phyloP scores from a whole-genome alignment of 2,329 filamentous ascomycete genomes.

The Pseudocercospora macadamiae region DNA sequence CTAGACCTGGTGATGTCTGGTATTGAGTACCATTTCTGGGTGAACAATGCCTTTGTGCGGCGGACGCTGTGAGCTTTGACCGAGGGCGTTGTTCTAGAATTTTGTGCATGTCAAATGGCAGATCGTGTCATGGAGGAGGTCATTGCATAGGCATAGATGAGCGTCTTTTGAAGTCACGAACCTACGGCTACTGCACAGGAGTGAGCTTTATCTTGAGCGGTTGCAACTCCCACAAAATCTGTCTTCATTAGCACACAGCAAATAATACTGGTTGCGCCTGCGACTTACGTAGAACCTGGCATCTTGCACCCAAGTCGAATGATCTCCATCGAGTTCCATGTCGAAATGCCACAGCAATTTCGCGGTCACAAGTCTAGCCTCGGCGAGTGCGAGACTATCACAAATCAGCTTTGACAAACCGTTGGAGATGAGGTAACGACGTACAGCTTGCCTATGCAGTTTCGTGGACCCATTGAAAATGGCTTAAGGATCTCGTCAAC shows the following conservation, averaged over 20 bases:
- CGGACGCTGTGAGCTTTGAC: background rate
- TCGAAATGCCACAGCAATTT: slow-evolving; percentile 31
- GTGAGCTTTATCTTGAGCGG: slow-evolving; percentile 25
- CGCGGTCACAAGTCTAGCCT: slow-evolving; percentile 26
- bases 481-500: slow-evolving; percentile 36
- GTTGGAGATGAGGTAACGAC: slow-evolving; percentile 1
- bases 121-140: too few species aligned
- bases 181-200: slow-evolving; percentile 14
- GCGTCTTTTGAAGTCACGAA: background rate
- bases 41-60: background rate
- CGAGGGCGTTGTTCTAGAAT: too few species aligned
- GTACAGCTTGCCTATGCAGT: slow-evolving; percentile 34
- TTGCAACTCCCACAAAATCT: slow-evolving; percentile 27
- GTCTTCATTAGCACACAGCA: background rate
- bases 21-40: background rate
- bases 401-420: background rate
- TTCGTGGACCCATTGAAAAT: slow-evolving; percentile 35
- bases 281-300: slow-evolving; percentile 29
- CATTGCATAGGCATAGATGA: background rate
- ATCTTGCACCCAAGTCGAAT: slow-evolving; percentile 28
- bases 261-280: background rate
- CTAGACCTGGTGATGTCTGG: slow-evolving; percentile 2
- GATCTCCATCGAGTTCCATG: slow-evolving; percentile 27
- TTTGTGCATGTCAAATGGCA: too few species aligned
- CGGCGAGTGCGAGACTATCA: slow-evolving; percentile 23